Evolutionary conservation across 2,329 filamentous ascomycete species (phyloP).

Genomic region (Paraphaeosphaeria sporulosa): DNA sequence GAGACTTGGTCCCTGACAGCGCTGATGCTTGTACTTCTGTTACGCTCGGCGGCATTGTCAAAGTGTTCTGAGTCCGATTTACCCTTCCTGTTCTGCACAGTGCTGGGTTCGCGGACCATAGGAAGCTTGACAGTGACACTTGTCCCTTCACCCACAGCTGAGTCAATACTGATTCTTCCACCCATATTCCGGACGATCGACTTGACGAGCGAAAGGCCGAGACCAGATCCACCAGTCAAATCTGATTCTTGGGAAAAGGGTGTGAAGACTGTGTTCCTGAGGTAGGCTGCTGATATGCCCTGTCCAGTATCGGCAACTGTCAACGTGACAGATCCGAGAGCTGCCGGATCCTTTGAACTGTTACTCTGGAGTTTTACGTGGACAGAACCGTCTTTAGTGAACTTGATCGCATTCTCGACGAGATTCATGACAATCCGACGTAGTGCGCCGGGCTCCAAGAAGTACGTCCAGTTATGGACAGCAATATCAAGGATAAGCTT

Average conservation of each 20-base stretch:
- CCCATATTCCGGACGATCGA: slow-evolving; percentile 66
- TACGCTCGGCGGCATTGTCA: background rate
- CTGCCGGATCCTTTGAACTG: background rate
- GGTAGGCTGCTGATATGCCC: slow-evolving; percentile 70
- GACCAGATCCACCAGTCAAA: slow-evolving; percentile 66
- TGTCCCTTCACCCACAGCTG: slow-evolving; percentile 62
- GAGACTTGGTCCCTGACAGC: background rate
- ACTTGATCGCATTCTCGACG: background rate
- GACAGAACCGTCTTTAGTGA: background rate
- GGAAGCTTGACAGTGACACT: slow-evolving; percentile 60
- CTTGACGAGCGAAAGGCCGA: slow-evolving; percentile 71
- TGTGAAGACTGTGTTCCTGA: slow-evolving; percentile 66
- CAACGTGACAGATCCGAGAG: slow-evolving; percentile 42
- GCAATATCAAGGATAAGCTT: slow-evolving; percentile 7
- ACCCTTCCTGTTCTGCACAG: background rate
- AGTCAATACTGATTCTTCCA: slow-evolving; percentile 66
- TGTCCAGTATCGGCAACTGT: slow-evolving; percentile 70
- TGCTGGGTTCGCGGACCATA: slow-evolving; percentile 31
- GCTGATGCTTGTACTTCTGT: background rate
- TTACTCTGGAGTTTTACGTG: background rate
- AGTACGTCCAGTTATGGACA: background rate
- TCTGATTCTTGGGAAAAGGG: slow-evolving; percentile 69
- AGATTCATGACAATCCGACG: slow-evolving; percentile 5
- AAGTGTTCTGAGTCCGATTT: background rate
- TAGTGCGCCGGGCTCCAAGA: background rate